A percentile compares a stretch with the other conserved stretches of the same genome.
Conservation (phyloP, 768 basidiomycete genomes). For the Fistulinella prunicolor region DNA sequence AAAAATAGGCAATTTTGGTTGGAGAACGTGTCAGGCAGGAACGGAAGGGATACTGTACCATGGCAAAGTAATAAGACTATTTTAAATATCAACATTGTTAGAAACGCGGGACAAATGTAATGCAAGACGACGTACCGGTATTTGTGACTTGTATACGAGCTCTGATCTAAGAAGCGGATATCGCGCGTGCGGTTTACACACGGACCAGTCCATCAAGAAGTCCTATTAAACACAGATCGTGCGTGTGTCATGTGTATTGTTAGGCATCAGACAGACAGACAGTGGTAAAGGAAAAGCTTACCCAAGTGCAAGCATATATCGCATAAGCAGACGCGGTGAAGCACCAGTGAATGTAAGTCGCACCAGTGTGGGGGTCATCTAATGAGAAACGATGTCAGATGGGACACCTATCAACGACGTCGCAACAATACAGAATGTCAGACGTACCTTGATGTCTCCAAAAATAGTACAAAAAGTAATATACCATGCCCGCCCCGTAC, state of each 20-base stretch:
- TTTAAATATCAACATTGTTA: neutral
- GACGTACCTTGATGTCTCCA: constrained; percentile 67
- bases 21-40: too few relatives aligned
- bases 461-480: constrained; percentile 63
- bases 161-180: constrained; percentile 69
- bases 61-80: constrained; percentile 76
- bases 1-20: too few relatives aligned
- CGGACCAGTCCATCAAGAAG: constrained; percentile 91
- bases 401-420: too few relatives aligned
- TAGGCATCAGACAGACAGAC: too few relatives aligned
- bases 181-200: constrained; percentile 54
- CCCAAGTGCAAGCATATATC: constrained; percentile 77
- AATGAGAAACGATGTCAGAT: neutral
- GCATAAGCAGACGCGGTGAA: constrained; percentile 62
- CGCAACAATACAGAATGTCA: too few relatives aligned
- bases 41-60: constrained; percentile 49
- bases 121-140: constrained; percentile 43
- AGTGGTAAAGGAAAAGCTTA: constrained; percentile 31
- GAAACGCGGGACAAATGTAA: neutral
- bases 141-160: constrained; percentile 63
- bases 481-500: constrained; percentile 65
- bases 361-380: constrained; percentile 36
- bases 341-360: constrained; percentile 66
- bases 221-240: constrained; percentile 49
- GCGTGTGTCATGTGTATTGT: neutral